Evolutionary conservation across 176 grass and related monocot genomes (phyloP).

Genomic region (Bromus sterilis): DNA sequence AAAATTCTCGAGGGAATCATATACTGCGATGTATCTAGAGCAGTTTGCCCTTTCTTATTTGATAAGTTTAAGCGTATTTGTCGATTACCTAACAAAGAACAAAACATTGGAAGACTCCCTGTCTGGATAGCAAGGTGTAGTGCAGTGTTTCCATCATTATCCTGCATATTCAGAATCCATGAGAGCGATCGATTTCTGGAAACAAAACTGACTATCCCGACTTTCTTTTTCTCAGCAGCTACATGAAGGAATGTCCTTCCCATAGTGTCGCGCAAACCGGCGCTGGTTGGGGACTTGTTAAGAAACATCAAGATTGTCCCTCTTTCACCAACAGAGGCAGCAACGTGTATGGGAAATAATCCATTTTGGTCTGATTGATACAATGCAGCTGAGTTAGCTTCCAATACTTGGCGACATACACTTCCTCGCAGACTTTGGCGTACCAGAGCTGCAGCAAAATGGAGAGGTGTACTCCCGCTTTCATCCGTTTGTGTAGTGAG

Average conservation of each 20-base stretch:
- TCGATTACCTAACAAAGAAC: not conserved
- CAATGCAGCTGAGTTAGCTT: not conserved
- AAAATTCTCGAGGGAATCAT: not conserved
- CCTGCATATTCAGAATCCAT: conserved; percentile 1
- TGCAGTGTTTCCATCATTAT: not conserved
- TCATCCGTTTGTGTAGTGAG: conserved; percentile 4
- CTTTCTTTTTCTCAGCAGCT: not conserved
- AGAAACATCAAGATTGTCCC: not conserved
- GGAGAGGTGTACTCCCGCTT: not conserved
- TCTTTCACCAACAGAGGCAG: not conserved
- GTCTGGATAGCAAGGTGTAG: not conserved
- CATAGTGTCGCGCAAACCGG: not conserved
- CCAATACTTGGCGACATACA: not conserved
- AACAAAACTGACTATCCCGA: not conserved
- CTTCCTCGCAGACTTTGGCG: not conserved
- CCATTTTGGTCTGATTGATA: not conserved
- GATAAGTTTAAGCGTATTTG: not conserved
- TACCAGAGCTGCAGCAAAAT: not conserved
- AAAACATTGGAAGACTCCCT: not conserved
- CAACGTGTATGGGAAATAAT: not conserved
- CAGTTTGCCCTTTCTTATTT: not conserved
- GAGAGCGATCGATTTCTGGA: not conserved
- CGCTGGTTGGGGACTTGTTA: not conserved
- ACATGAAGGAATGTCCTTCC: conserved; percentile 7
- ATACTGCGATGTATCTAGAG: not conserved